Base-by-base conservation (phyloP, 1,284 basidiomycete species). In the Fistulinella staudtii region DNA sequence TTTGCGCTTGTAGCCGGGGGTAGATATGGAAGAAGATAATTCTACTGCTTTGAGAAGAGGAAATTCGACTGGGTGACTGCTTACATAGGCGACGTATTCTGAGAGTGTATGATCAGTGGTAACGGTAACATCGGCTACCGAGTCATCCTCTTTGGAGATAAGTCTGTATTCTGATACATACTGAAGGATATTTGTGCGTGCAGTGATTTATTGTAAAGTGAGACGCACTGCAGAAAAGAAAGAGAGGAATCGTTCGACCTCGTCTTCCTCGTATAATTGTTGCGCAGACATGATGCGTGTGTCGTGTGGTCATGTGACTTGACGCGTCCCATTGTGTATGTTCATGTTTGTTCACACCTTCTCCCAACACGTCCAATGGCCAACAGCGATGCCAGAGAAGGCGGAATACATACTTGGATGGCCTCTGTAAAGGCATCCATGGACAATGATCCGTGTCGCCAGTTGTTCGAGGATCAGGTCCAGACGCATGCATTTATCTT, bases 401-500 rank as follows among this genome's bases (percentile, higher is more conserved):
- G 28, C 14, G 72, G 76, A 21, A 68, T 80, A 15, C 56, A 74
- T 22, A 68, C 73, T 59, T 90, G 86, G 87, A 77, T 78, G 47
- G 75, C 83, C 49, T 69, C 74, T 17, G 74, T 89, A 44, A 75
- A 83, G 36, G 68, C 77, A 13, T 74, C 75, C 28, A 85, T 90
- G 80, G 76, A 73, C 8, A 80, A 74, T 40, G 87, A 89, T 59
- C 75, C 82, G 43, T 84, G 81, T 24, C 76, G 83, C 18, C 73
- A 81, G 51, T 66, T 77, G 40, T 79, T 89, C 49, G 74, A 83
- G 45, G 79, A 82, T 43, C 83, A 88, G 57, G 75, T 89, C 25
- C 81, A 86, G 46, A 76, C 71, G 8, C 78, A 85, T 47, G 86
- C 85, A 2, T 85, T 88, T 58, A 70, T 79, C 50, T 90, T 88